Percentiles rank a stretch among this genome's conserved stretches.
phyloP scores from a whole-genome alignment of 2,329 filamentous ascomycete genomes.

The Chaetothyriales sp. region DNA sequence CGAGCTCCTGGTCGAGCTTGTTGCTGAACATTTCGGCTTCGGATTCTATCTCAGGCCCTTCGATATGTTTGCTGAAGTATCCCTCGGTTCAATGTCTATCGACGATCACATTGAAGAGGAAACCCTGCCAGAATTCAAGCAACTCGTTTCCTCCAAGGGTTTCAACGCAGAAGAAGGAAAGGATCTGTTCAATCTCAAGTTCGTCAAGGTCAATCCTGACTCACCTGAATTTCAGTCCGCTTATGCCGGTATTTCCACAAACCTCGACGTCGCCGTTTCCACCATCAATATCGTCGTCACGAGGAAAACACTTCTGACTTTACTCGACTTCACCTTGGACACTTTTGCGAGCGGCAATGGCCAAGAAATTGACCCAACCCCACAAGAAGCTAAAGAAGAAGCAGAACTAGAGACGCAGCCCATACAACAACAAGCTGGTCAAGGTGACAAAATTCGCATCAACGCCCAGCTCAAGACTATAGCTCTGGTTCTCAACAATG shows the following conservation, averaged over 20 bases:
- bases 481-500: constrained; percentile 87
- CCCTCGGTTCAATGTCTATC: constrained; percentile 71
- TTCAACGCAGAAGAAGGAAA: constrained; percentile 55
- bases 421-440: constrained; percentile 13
- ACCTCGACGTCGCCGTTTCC: constrained; percentile 78
- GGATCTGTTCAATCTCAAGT: constrained; percentile 76
- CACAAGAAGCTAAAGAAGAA: constrained; percentile 27
- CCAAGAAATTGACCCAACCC: constrained; percentile 19
- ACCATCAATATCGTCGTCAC: constrained; percentile 96
- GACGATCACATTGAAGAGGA: constrained; percentile 90
- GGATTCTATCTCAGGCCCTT: constrained; percentile 78
- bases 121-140: constrained; percentile 80
- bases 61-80: constrained; percentile 86
- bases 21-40: constrained; percentile 77
- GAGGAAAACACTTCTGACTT: constrained; percentile 74
- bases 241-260: constrained; percentile 87
- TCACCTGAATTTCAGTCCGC: constrained; percentile 88
- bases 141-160: constrained; percentile 87
- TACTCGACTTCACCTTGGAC: constrained; percentile 84
- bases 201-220: constrained; percentile 72
- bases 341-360: constrained; percentile 60
- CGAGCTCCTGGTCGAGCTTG: constrained; percentile 71
- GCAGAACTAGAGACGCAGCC: constrained; percentile 25
- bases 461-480: constrained; percentile 91
- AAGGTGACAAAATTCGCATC: constrained; percentile 71